Percentiles rank a stretch among this genome's conserved stretches.
Evolutionary conservation across 306 rosid species (phyloP).

Genomic region (Urtica urens): DNA sequence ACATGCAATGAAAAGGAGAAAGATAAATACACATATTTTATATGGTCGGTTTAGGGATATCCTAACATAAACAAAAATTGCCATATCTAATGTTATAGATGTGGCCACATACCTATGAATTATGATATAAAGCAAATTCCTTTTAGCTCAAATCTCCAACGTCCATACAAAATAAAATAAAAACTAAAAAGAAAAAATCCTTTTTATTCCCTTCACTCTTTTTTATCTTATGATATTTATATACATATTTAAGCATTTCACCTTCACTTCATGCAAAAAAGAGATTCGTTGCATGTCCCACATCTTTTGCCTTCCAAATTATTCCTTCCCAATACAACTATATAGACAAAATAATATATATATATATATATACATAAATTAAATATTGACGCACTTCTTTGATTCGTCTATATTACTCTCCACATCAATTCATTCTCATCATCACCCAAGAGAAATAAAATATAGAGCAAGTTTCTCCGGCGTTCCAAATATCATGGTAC

Average conservation of each 20-base stretch:
- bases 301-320: slow-evolving; percentile 39
- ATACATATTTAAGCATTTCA: slow-evolving; percentile 9
- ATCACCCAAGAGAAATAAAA: slow-evolving; percentile 5
- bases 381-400: slow-evolving; percentile 35
- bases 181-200: slow-evolving; percentile 10
- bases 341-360: slow-evolving; percentile 17
- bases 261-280: slow-evolving; percentile 10
- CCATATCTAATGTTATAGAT: slow-evolving; percentile 8
- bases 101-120: slow-evolving; percentile 10
- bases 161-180: slow-evolving; percentile 8
- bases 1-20: not conserved
- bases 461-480: slow-evolving; percentile 19
- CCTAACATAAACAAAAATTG: slow-evolving; percentile 12
- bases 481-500: slow-evolving; percentile 48
- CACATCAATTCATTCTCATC: slow-evolving; percentile 12
- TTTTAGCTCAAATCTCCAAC: slow-evolving; percentile 15
- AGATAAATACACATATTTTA: slow-evolving; percentile 13
- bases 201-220: slow-evolving; percentile 8
- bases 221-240: slow-evolving; percentile 22
- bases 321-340: slow-evolving; percentile 49
- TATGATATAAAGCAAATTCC: slow-evolving; percentile 15
- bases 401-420: slow-evolving; percentile 41
- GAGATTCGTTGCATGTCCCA: slow-evolving; percentile 57
- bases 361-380: too few species aligned
- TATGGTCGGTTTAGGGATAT: slow-evolving; percentile 39